A percentile compares a stretch with the other conserved stretches of the same genome.
phyloP scores from a whole-genome alignment of 805 yeast genomes.

The Hyphopichia homilentoma region DNA sequence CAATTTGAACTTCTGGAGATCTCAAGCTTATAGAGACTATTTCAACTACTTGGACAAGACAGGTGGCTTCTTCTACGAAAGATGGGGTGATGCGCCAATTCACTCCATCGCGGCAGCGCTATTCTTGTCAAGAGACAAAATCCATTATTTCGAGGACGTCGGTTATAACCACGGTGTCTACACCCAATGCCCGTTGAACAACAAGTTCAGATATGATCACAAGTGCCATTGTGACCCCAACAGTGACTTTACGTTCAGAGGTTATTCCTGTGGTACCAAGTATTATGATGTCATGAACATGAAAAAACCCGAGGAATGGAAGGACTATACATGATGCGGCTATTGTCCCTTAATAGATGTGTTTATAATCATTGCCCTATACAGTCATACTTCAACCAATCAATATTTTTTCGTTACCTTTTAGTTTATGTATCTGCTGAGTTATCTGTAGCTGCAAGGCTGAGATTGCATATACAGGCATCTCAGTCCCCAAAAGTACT shows the following conservation, averaged over 20 bases:
- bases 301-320: constrained; percentile 31
- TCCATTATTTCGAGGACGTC: constrained; percentile 73
- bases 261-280: constrained; percentile 28
- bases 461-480: no score
- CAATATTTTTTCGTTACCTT: no score
- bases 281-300: constrained; percentile 28
- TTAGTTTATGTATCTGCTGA: not conserved
- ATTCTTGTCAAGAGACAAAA: constrained; percentile 61
- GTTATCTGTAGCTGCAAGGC: not conserved
- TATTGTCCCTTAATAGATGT: constrained; percentile 1
- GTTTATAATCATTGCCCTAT: not conserved
- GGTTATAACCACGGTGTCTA: constrained; percentile 79
- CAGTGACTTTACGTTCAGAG: constrained; percentile 55
- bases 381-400: no score
- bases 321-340: constrained; percentile 13
- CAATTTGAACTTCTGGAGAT: constrained; percentile 66
- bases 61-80: constrained; percentile 82
- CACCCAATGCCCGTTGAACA: constrained; percentile 68
- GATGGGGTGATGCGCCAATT: constrained; percentile 89
- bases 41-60: constrained; percentile 69
- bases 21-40: constrained; percentile 63
- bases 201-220: constrained; percentile 43
- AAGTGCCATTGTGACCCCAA: constrained; percentile 66
- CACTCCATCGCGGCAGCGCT: constrained; percentile 83
- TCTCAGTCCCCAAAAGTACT: no score